Conservation (phyloP, 2,329 filamentous ascomycete genomes). For the Rutstroemia sp. region DNA sequence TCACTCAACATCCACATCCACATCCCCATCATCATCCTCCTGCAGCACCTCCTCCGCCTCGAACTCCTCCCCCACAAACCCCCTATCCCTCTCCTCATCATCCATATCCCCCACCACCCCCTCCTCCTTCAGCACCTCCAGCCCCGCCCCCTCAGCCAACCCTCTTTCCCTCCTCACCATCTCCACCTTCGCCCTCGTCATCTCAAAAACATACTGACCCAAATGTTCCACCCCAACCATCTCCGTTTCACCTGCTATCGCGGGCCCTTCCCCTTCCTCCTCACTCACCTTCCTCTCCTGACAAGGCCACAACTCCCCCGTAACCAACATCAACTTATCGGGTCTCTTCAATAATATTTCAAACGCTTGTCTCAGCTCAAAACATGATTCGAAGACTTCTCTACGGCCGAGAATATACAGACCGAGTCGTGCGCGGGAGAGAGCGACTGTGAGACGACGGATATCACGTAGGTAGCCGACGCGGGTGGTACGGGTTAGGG, state of each 20-base stretch:
- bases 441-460: conserved; percentile 84
- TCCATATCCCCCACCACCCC: conserved; percentile 5
- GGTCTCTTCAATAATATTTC: conserved; percentile 68
- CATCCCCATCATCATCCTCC: background rate
- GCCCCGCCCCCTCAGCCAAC: conserved; percentile 11
- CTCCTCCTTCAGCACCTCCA: conserved; percentile 9
- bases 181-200: conserved; percentile 55
- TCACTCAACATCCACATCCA: background rate
- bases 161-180: conserved; percentile 27
- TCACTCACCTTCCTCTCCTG: conserved; percentile 39
- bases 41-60: conserved; percentile 19
- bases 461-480: conserved; percentile 93
- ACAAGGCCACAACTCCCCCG: conserved; percentile 79
- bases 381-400: conserved; percentile 80
- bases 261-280: conserved; percentile 31
- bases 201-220: conserved; percentile 93
- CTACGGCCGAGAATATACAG: conserved; percentile 87
- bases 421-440: conserved; percentile 85
- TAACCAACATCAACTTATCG: conserved; percentile 73
- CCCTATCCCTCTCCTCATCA: conserved; percentile 6
- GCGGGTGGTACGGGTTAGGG: conserved; percentile 77
- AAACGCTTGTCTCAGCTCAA: conserved; percentile 83
- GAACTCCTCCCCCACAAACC: conserved; percentile 18
- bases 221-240: conserved; percentile 94
- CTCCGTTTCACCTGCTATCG: conserved; percentile 50